A percentile compares a stretch with the other conserved stretches of the same genome.
phyloP scores from a whole-genome alignment of 495 filamentous ascomycete species.

The Trypethelium eluteriae region DNA sequence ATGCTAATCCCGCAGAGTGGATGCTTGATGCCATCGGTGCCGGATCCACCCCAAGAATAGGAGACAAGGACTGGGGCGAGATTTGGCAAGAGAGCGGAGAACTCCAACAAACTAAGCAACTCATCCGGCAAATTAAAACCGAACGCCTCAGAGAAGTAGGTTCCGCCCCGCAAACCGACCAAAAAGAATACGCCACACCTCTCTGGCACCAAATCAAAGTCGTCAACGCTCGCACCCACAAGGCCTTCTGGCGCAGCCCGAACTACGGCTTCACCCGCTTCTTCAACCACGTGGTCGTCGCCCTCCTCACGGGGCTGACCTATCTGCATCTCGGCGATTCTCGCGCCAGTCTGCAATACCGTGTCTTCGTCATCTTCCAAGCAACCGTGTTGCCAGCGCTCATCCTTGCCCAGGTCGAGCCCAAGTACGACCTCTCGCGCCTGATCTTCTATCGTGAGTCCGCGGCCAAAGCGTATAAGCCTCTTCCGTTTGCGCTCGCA shows the following conservation, averaged over 20 bases:
- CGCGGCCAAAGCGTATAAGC: conserved; percentile 68
- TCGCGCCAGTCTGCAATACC: conserved; percentile 62
- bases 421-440: conserved; percentile 67
- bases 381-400: conserved; percentile 67
- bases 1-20: conserved; percentile 76
- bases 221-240: conserved; percentile 56
- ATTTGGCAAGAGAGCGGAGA: conserved; percentile 68
- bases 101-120: conserved; percentile 56
- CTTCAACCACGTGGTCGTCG: conserved; percentile 66
- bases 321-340: conserved; percentile 64
- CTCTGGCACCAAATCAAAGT: conserved; percentile 61
- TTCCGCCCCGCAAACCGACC: conserved; percentile 30
- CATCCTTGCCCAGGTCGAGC: conserved; percentile 69
- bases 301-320: conserved; percentile 64
- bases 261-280: conserved; percentile 73
- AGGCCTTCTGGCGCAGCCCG: conserved; percentile 64
- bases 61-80: conserved; percentile 71
- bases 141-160: conserved; percentile 44
- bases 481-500: conserved; percentile 60
- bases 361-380: conserved; percentile 79
- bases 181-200: conserved; percentile 69
- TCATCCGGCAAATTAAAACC: conserved; percentile 60
- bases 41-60: conserved; percentile 62
- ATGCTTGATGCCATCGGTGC: conserved; percentile 85
- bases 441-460: conserved; percentile 72